phyloP scores from a whole-genome alignment of 228 moss, liverwort and hornwort genomes.

The Sphagnum fallax region DNA sequence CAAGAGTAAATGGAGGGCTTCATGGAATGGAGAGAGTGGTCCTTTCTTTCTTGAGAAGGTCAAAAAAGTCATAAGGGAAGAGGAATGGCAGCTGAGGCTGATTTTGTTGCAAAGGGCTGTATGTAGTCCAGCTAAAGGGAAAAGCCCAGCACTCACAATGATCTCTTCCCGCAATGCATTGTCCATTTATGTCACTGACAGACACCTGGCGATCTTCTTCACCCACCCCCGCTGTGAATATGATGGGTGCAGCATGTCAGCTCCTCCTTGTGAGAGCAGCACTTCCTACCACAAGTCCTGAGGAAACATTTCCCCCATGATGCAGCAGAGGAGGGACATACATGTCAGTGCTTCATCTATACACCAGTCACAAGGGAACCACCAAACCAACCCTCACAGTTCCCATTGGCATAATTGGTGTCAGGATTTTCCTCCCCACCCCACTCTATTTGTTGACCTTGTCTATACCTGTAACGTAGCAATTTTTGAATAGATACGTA shows the following conservation, averaged over 20 bases:
- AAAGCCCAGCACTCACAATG: slow-evolving; percentile 39
- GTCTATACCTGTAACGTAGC: too few species aligned
- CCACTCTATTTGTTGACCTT: too few species aligned
- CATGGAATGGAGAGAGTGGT: too few species aligned
- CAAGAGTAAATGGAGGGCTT: too few species aligned
- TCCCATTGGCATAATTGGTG: too few species aligned
- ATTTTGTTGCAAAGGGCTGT: slow-evolving; percentile 40
- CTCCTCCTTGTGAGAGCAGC: slow-evolving; percentile 30
- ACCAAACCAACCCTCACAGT: too few species aligned
- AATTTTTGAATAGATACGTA: too few species aligned
- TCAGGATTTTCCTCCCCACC: too few species aligned
- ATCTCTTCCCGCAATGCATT: slow-evolving; percentile 27
- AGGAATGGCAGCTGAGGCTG: slow-evolving; percentile 25
- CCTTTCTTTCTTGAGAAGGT: slow-evolving; percentile 33
- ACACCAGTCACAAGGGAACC: too few species aligned
- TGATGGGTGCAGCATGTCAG: slow-evolving; percentile 22
- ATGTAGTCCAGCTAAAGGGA: slow-evolving; percentile 44
- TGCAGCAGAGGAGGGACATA: too few species aligned
- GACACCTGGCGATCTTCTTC: too few species aligned
- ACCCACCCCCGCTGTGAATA: slow-evolving; percentile 15
- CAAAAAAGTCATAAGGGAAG: slow-evolving; percentile 40
- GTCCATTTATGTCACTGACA: slow-evolving; percentile 21
- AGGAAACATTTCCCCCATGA: background rate
- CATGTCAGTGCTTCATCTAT: too few species aligned
- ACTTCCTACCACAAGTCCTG: slow-evolving; percentile 50